phyloP scores from a whole-genome alignment of 495 filamentous ascomycete species.

The Tetracladium marchalianum region DNA sequence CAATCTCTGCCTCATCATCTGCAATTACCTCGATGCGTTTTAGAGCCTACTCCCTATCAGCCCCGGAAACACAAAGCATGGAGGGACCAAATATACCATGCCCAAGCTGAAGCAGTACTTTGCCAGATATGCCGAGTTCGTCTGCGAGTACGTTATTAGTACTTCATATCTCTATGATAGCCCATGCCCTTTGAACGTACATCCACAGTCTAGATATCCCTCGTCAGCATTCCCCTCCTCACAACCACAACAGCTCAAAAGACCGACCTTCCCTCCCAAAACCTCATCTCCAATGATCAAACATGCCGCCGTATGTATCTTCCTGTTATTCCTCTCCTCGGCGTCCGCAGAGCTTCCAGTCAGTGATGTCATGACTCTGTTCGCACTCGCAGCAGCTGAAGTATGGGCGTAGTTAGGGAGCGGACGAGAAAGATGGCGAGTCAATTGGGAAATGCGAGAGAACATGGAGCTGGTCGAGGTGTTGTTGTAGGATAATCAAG shows the following conservation, averaged over 20 bases:
- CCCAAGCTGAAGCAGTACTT: constrained; percentile 89
- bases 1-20: constrained; percentile 83
- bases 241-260: neutral
- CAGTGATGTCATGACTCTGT: constrained; percentile 43
- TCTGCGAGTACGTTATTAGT: constrained; percentile 36
- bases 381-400: constrained; percentile 30
- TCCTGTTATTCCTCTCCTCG: constrained; percentile 42
- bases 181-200: constrained; percentile 1
- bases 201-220: constrained; percentile 18
- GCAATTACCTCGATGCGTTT: constrained; percentile 87
- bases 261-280: constrained; percentile 80
- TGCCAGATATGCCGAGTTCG: constrained; percentile 85
- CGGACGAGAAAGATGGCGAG: constrained; percentile 60
- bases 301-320: constrained; percentile 84
- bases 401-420: constrained; percentile 43
- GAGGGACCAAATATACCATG: constrained; percentile 38
- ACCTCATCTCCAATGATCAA: constrained; percentile 97
- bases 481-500: neutral
- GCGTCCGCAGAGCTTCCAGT: constrained; percentile 24
- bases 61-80: neutral
- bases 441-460: constrained; percentile 58
- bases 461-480: constrained; percentile 45
- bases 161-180: constrained; percentile 15
- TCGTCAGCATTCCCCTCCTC: neutral
- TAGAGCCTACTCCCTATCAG: constrained; percentile 40